phyloP scores from a whole-genome alignment of 2,329 filamentous ascomycete species.

The Apiospora saccharicola region DNA sequence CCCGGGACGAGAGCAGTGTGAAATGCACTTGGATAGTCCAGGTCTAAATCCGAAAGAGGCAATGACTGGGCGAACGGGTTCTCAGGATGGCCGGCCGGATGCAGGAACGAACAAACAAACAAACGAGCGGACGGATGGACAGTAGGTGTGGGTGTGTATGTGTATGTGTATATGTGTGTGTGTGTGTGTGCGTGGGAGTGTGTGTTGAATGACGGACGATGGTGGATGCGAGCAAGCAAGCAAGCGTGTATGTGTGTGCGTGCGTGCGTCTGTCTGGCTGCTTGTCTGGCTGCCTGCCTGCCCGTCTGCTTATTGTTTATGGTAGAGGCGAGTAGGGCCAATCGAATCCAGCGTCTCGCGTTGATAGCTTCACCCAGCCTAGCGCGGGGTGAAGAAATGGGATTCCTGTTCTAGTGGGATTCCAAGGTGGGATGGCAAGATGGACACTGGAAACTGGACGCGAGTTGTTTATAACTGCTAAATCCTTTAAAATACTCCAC shows the following conservation, averaged over 20 bases:
- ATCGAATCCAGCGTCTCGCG: slow-evolving; percentile 2
- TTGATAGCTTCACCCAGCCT: slow-evolving; percentile 13
- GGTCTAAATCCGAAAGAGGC: not conserved
- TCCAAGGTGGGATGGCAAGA: not conserved
- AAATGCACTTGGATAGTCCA: not conserved
- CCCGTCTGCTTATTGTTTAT: slow-evolving; percentile 1
- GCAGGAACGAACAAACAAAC: not conserved
- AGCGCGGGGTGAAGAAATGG: slow-evolving; percentile 1
- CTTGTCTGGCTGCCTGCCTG: not conserved
- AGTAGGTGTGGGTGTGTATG: not conserved
- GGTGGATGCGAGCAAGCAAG: not conserved
- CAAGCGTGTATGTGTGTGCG: not conserved
- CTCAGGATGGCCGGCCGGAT: not conserved
- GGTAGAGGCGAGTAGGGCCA: not conserved
- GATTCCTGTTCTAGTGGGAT: slow-evolving; percentile 4
- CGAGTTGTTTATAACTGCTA: no score
- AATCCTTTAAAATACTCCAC: no score
- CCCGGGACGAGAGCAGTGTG: not conserved
- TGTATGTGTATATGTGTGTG: not conserved
- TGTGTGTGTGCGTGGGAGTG: not conserved
- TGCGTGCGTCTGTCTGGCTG: not conserved
- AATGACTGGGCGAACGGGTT: not conserved
- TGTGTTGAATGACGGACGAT: not conserved
- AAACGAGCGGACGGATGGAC: not conserved
- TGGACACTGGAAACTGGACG: not conserved